Conservation (phyloP, 129 eudicot genomes). For the Flaveria bidentis region DNA sequence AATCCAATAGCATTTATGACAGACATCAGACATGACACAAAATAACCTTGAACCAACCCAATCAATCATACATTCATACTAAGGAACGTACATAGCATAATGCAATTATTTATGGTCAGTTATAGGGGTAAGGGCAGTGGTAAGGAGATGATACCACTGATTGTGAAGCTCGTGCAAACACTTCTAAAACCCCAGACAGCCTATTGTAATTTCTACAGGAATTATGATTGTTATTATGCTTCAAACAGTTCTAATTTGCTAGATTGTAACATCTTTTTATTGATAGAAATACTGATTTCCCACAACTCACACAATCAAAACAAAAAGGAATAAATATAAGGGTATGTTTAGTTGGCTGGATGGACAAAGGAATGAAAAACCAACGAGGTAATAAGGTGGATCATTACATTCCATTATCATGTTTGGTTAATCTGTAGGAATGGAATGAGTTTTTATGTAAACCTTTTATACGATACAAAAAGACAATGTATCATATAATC, state of each 20-base stretch:
- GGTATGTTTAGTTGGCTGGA: constrained; percentile 2
- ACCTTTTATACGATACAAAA: neutral
- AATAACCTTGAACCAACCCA: constrained; percentile 8
- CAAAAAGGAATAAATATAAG: neutral
- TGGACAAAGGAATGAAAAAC: neutral
- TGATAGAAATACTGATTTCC: neutral
- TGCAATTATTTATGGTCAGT: constrained; percentile 8
- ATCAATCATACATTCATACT: neutral
- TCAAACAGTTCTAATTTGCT: constrained; percentile 3
- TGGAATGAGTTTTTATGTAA: neutral
- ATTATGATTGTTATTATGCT: neutral
- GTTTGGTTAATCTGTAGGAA: constrained; percentile 1
- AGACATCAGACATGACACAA: neutral
- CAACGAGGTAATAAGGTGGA: neutral
- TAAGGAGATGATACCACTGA: constrained; percentile 6
- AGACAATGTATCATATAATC: neutral
- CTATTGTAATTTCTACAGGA: neutral
- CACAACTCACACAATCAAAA: constrained; percentile 8
- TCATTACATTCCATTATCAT: neutral
- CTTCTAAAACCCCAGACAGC: neutral
- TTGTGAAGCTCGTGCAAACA: neutral
- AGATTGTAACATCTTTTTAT: neutral
- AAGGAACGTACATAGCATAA: constrained; percentile 5
- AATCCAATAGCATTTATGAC: neutral
- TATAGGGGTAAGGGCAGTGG: neutral